phyloP scores from a whole-genome alignment of 495 filamentous ascomycete genomes.

The Parachaetomium inaequale region DNA sequence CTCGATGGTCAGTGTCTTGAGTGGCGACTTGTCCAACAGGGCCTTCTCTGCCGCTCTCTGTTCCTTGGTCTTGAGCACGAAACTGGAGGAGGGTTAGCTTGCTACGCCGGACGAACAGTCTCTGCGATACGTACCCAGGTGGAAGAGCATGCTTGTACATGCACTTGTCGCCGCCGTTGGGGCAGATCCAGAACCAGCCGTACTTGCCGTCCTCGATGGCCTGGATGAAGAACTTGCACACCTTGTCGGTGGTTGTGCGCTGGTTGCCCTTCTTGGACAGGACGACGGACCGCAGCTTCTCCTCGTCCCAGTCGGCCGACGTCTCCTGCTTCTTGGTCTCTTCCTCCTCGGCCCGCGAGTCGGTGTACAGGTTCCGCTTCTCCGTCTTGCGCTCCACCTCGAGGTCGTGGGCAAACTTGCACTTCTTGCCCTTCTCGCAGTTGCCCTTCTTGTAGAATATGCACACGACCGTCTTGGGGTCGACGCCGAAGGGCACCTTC shows the following conservation, averaged over 20 bases:
- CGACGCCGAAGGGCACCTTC: slow-evolving; percentile 95
- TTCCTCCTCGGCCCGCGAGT: slow-evolving; percentile 70
- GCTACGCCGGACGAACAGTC: slow-evolving; percentile 1
- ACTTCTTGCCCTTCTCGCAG: slow-evolving; percentile 96
- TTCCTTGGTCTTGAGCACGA: slow-evolving; percentile 96
- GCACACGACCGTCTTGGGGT: slow-evolving; percentile 97
- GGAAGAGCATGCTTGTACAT: slow-evolving; percentile 97
- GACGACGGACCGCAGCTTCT: slow-evolving; percentile 86
- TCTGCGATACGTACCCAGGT: slow-evolving; percentile 63
- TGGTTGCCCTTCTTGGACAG: slow-evolving; percentile 97
- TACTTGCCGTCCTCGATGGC: slow-evolving; percentile 98
- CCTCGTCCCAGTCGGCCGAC: slow-evolving; percentile 95
- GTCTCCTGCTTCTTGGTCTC: slow-evolving; percentile 87
- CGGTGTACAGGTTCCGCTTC: slow-evolving; percentile 90
- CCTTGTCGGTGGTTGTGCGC: slow-evolving; percentile 92
- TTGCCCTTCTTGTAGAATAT: slow-evolving; percentile 93
- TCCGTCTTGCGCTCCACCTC: slow-evolving; percentile 83
- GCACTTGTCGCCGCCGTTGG: slow-evolving; percentile 95
- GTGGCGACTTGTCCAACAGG: slow-evolving; percentile 91
- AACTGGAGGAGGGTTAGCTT: slow-evolving; percentile 52
- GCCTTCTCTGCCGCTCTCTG: slow-evolving; percentile 95
- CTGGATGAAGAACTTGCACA: slow-evolving; percentile 98
- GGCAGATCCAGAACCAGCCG: slow-evolving; percentile 98
- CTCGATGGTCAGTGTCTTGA: slow-evolving; percentile 92
- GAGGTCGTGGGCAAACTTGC: slow-evolving; percentile 94